These are phyloP conservation scores for Plasmodium falciparum DNA, from an alignment of 169 alveolate genomes.

Conservation along the genomic window DNA sequence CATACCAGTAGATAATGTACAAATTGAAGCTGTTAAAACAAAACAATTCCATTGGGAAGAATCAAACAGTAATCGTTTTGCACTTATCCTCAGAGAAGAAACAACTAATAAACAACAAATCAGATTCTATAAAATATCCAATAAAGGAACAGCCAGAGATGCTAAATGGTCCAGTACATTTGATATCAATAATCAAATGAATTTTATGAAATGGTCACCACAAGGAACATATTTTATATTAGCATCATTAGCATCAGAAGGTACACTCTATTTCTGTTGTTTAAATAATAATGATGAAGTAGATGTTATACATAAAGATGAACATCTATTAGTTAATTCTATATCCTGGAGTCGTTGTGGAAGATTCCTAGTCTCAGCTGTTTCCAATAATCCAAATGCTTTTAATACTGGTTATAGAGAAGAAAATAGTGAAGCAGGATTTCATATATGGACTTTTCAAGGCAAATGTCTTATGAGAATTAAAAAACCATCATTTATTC, in stretches of 20 bases:
- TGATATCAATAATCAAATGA: slow-evolving; percentile 86
- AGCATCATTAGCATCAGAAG: slow-evolving; percentile 90
- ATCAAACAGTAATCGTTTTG: slow-evolving; percentile 88
- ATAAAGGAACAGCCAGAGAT: slow-evolving; percentile 86
- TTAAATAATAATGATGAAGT: slow-evolving; percentile 89
- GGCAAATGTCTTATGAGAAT: slow-evolving; percentile 89
- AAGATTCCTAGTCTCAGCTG: slow-evolving; percentile 89
- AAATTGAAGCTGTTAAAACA: slow-evolving; percentile 91
- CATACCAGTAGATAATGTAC: slow-evolving; percentile 92
- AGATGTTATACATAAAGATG: slow-evolving; percentile 91
- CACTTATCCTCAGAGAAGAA: slow-evolving; percentile 91
- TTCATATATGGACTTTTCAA: slow-evolving; percentile 91
- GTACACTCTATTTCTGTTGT: slow-evolving; percentile 88
- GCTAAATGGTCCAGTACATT: slow-evolving; percentile 83
- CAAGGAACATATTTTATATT: slow-evolving; percentile 90
- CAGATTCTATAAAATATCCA: slow-evolving; percentile 90
- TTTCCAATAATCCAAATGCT: slow-evolving; percentile 27
- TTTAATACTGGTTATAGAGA: slow-evolving; percentile 21
- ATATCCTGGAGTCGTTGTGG: slow-evolving; percentile 93
- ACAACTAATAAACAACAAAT: slow-evolving; percentile 88
- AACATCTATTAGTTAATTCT: slow-evolving; percentile 89
- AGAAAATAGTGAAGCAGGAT: slow-evolving; percentile 90
- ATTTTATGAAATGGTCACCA: slow-evolving; percentile 92
- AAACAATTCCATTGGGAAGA: slow-evolving; percentile 92
- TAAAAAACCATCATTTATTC: slow-evolving; percentile 88